Conservation (phyloP, 1,139 yeast species). For the Yamadazyma aaseri region DNA sequence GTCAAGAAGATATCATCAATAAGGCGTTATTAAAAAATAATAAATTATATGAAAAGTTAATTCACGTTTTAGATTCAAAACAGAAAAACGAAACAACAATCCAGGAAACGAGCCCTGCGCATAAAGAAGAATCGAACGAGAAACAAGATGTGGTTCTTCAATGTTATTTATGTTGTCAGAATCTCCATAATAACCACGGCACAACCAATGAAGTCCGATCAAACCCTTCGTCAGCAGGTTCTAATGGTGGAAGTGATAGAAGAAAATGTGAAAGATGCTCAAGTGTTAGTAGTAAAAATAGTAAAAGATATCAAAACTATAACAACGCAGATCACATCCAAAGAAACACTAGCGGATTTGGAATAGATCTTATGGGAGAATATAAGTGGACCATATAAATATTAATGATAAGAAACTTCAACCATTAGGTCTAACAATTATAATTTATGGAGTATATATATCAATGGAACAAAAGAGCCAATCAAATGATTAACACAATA, state of each 20-base stretch:
- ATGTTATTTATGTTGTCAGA: conserved; percentile 19
- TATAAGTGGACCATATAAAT: conserved; percentile 31
- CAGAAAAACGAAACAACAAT: conserved; percentile 1
- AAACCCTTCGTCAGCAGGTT: conserved; percentile 2
- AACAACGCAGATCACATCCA: too few species aligned
- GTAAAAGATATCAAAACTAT: conserved; percentile 7
- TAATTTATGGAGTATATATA: too few species aligned
- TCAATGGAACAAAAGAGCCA: too few species aligned
- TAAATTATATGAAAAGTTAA: conserved; percentile 15
- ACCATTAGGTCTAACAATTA: too few species aligned
- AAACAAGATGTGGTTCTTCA: conserved; percentile 18
- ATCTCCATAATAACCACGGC: conserved; percentile 4
- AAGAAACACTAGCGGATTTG: conserved; percentile 8
- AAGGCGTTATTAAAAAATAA: conserved; percentile 11
- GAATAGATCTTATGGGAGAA: conserved; percentile 33
- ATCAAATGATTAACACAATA: too few species aligned
- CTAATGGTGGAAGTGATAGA: conserved; percentile 6
- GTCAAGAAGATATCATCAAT: conserved; percentile 1
- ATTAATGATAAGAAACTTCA: too few species aligned
- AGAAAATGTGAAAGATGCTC: conserved; percentile 19
- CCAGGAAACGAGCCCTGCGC: not conserved
- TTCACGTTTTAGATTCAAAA: conserved; percentile 9
- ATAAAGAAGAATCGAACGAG: not conserved
- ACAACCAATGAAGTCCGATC: not conserved
- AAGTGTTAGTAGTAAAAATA: conserved; percentile 3